Percentiles rank a stretch among this genome's conserved stretches.
phyloP scores from a whole-genome alignment of 2,329 filamentous ascomycete species.

The Thielaviopsis punctulata region DNA sequence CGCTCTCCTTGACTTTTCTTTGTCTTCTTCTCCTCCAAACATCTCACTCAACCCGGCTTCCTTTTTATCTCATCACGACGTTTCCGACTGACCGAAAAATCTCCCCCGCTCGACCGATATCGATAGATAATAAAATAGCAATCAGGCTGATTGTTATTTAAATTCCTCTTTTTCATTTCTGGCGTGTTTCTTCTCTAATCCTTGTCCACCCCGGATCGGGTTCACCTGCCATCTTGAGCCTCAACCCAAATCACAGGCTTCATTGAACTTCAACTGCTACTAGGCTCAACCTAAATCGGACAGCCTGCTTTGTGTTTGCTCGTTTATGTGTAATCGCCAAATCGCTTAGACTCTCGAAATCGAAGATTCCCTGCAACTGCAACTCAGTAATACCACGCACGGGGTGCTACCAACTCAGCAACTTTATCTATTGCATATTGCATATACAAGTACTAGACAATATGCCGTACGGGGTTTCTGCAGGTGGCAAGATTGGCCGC shows the following conservation, averaged over 20 bases:
- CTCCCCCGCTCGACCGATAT: background rate
- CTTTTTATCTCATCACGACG: too few relatives aligned
- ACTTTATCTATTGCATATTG: background rate
- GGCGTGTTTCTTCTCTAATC: too few relatives aligned
- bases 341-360: background rate
- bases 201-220: background rate
- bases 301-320: background rate
- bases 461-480: slow-evolving; percentile 9
- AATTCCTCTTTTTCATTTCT: background rate
- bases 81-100: slow-evolving; percentile 1
- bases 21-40: background rate
- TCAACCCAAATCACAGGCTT: background rate
- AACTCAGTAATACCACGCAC: too few relatives aligned
- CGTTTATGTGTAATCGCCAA: background rate
- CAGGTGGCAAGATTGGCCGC: slow-evolving; percentile 7
- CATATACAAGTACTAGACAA: background rate
- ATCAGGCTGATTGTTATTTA: background rate
- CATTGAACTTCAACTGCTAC: background rate
- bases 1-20: background rate
- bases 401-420: too few relatives aligned
- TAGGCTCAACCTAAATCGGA: background rate
- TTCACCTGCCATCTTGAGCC: slow-evolving; percentile 3
- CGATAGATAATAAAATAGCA: background rate
- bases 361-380: background rate
- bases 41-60: background rate